Base-by-base conservation (phyloP, 73 alveolate species). In the Diophrys sp. region DNA sequence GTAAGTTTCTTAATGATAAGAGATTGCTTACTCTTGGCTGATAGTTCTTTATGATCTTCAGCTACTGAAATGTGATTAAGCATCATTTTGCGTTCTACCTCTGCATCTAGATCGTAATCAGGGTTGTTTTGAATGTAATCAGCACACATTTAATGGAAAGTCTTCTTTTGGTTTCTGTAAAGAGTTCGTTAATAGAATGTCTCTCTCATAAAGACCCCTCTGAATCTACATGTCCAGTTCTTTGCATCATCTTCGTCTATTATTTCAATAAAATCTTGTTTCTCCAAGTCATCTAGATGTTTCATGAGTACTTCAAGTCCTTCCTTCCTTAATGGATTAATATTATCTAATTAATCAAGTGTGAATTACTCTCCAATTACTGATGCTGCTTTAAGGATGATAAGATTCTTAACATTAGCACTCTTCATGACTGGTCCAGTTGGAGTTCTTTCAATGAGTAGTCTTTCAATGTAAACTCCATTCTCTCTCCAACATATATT, bases 281-380 rank as follows among this genome's bases (percentile, higher is more conserved):
- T n/a, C 67, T 86, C 89, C 8, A 86, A 71, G 2, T 73, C 87
- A 29, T 55, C 53, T 28, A 86, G 71, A 2, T 77, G 32, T 5
- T 31, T 75, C 56, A 79, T 32, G 11, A 86, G 33, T 0, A 73
- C 54, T n/a, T 78, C 77, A 24, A 72, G 79, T 23, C 74, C 67
- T 55, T 76, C 88, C 57, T 71, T 29, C 56, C 82, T 79, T n/a
- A 86, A 28, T 0, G 93, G 93, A 56, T 75, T 74, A 31, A 86
- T 80, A 54, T 23, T 31, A 14, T 76, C 68, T 8, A 86, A 57
- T 55, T 72, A 71, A 25, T 69, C 73, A 2, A 85, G 69, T 24
- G 86, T 73, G 68, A 86, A 86, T 11, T 57, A 78, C n/a, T 86
- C 93, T 25, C 93, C 93, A 25, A 86, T 86, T 0, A 80, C 93